These are phyloP conservation scores for Erysiphe pulchra DNA, from an alignment of 2,329 filamentous ascomycete genomes.

Conservation along the genomic window DNA sequence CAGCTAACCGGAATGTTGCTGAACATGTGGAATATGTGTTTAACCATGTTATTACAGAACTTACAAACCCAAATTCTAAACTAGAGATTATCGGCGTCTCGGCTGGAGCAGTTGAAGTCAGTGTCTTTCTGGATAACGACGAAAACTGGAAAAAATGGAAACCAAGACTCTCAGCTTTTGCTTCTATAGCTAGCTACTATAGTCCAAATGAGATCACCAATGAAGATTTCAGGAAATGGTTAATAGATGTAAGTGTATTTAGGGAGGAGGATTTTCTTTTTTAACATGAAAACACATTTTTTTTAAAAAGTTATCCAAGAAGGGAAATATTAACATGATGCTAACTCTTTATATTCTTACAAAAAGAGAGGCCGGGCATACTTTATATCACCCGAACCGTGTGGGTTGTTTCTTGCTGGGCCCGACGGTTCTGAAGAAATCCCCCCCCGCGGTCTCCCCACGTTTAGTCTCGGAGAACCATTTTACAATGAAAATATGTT, in stretches of 20 bases:
- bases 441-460: slow-evolving; percentile 30
- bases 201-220: slow-evolving; percentile 17
- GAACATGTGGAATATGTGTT: slow-evolving; percentile 46
- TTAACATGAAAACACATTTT: too few relatives aligned
- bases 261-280: neutral
- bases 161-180: slow-evolving; percentile 20
- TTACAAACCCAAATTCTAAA: slow-evolving; percentile 23
- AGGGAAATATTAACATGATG: neutral
- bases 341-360: slow-evolving; percentile 2
- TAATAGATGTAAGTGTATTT: slow-evolving; percentile 15
- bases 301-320: neutral
- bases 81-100: slow-evolving; percentile 50
- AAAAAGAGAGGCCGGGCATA: slow-evolving; percentile 34
- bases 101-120: slow-evolving; percentile 31
- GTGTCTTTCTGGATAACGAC: slow-evolving; percentile 30
- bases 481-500: slow-evolving; percentile 36
- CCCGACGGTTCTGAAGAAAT: slow-evolving; percentile 16
- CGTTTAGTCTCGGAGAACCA: slow-evolving; percentile 40
- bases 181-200: slow-evolving; percentile 23
- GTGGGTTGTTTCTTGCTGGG: slow-evolving; percentile 27
- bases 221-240: slow-evolving; percentile 21
- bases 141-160: slow-evolving; percentile 24
- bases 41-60: slow-evolving; percentile 26
- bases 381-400: slow-evolving; percentile 22
- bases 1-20: slow-evolving; percentile 26